A percentile compares a stretch with the other conserved stretches of the same genome.
Evolutionary conservation across 75 land plant genomes (phyloP).

Genomic region (Larix kaempferi): DNA sequence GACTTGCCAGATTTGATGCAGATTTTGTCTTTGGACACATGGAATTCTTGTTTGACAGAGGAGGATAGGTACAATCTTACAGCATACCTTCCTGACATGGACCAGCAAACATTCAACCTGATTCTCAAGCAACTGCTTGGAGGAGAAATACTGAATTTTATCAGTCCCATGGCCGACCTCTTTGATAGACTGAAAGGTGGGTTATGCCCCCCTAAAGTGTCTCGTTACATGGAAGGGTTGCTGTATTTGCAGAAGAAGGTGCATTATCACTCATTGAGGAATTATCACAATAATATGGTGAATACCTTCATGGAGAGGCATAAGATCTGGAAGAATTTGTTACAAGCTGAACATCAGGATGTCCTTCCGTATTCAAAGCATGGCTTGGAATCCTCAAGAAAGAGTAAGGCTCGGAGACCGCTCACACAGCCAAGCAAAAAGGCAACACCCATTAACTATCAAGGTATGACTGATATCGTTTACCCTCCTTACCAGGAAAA

Average conservation of each 20-base stretch:
- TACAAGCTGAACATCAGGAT: constrained; percentile 8
- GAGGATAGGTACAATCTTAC: constrained; percentile 35
- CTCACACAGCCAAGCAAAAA: constrained; percentile 2
- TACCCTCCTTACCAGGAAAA: not conserved
- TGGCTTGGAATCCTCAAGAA: constrained; percentile 9
- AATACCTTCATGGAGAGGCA: constrained; percentile 31
- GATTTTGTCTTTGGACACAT: constrained; percentile 35
- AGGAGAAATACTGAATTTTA: constrained; percentile 25
- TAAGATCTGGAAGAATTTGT: constrained; percentile 20
- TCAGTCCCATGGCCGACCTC: constrained; percentile 25
- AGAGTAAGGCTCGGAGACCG: not conserved
- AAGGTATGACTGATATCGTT: not conserved
- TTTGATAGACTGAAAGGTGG: constrained; percentile 32
- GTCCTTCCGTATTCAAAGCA: constrained; percentile 16
- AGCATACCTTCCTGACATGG: constrained; percentile 37
- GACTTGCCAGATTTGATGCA: constrained; percentile 29
- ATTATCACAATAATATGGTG: constrained; percentile 35
- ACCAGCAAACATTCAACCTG: constrained; percentile 24
- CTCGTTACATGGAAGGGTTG: constrained; percentile 16
- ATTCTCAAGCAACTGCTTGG: constrained; percentile 27
- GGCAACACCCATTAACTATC: not conserved
- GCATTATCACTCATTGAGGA: constrained; percentile 20
- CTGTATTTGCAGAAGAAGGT: constrained; percentile 19
- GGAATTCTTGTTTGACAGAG: constrained; percentile 42
- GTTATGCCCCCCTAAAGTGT: constrained; percentile 17